These are phyloP conservation scores for Ramaria rubella DNA, from an alignment of 768 basidiomycete genomes.

Conservation along the genomic window DNA sequence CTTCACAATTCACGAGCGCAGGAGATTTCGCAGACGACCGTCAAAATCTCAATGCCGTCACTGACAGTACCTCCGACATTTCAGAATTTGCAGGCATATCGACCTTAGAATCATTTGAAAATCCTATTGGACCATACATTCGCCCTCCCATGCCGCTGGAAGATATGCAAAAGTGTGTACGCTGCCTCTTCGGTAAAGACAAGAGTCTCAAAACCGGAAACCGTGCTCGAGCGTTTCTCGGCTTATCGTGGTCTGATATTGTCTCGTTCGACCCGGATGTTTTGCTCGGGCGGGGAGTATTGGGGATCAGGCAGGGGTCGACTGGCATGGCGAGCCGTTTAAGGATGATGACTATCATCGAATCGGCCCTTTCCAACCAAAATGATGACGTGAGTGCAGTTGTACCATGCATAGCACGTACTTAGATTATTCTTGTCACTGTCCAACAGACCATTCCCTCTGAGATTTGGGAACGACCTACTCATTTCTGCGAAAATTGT, in stretches of 20 bases:
- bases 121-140: conserved; percentile 10
- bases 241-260: conserved; percentile 9
- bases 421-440: neutral
- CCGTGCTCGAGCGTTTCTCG: conserved; percentile 10
- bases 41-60: too few relatives aligned
- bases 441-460: neutral
- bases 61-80: neutral
- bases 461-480: conserved; percentile 8
- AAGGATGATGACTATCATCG: conserved; percentile 11
- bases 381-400: neutral
- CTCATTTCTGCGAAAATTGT: conserved; percentile 6
- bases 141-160: conserved; percentile 10
- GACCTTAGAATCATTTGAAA: neutral
- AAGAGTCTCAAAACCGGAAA: conserved; percentile 11
- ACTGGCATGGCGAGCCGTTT: conserved; percentile 10
- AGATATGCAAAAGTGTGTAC: conserved; percentile 9
- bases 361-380: conserved; percentile 8
- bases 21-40: neutral
- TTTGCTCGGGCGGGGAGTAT: conserved; percentile 1
- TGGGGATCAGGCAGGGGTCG: conserved; percentile 7
- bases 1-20: neutral
- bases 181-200: conserved; percentile 11
- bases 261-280: conserved; percentile 9
- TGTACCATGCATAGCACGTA: neutral
- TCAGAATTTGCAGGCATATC: neutral